These are phyloP conservation scores for Pichia membranifaciens DNA, from an alignment of 805 yeast genomes.

Conservation along the genomic window DNA sequence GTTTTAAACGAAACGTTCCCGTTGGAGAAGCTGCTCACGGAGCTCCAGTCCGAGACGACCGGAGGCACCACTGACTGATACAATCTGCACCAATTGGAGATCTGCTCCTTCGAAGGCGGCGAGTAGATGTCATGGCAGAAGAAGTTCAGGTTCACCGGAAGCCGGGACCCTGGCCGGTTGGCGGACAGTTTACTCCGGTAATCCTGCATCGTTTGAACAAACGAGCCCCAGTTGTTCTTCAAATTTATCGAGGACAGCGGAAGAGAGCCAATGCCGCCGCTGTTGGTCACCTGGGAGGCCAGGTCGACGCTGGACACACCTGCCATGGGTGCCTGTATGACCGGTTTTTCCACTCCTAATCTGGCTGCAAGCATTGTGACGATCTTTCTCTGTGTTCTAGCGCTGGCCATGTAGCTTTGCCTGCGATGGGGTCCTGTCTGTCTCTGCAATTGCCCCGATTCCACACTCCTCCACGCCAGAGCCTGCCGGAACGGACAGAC, in stretches of 20 bases:
- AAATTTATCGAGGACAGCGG: not conserved
- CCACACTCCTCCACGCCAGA: too few relatives aligned
- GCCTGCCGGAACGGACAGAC: too few relatives aligned
- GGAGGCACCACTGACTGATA: not conserved
- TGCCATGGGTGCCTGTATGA: slow-evolving; percentile 4
- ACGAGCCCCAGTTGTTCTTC: not conserved
- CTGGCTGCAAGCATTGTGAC: too few relatives aligned
- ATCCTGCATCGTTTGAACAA: not conserved
- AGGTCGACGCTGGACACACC: not conserved
- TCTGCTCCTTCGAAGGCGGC: not conserved
- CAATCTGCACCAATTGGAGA: not conserved
- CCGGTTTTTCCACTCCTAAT: not conserved
- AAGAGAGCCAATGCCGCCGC: not conserved
- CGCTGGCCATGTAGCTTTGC: too few relatives aligned
- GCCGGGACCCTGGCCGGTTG: not conserved
- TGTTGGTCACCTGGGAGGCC: not conserved
- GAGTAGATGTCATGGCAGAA: not conserved
- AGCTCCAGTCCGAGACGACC: too few relatives aligned
- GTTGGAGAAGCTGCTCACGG: not conserved
- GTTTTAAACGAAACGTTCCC: not conserved
- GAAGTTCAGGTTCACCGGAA: not conserved
- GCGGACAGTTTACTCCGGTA: not conserved
- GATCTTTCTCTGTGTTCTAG: too few relatives aligned
- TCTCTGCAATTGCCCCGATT: too few relatives aligned
- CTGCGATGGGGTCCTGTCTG: too few relatives aligned